These are phyloP conservation scores for Calvatia gigantea DNA, from an alignment of 768 basidiomycete genomes.

Conservation along the genomic window DNA sequence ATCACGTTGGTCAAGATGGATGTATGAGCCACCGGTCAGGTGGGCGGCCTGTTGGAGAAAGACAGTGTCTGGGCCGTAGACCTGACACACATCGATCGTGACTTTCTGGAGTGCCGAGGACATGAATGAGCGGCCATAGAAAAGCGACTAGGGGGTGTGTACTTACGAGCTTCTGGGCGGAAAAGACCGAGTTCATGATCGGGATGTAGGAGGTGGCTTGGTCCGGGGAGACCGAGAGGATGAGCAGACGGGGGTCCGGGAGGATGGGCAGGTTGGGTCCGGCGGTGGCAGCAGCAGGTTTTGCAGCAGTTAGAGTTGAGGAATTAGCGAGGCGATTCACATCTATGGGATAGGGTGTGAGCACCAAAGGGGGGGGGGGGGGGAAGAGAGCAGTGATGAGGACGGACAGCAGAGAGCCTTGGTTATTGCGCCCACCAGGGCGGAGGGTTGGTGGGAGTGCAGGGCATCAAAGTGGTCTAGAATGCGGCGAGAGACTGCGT, in stretches of 20 bases:
- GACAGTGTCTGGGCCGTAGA: constrained; percentile 85
- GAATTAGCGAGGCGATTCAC: constrained; percentile 33
- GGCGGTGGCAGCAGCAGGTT: constrained; percentile 25
- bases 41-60: constrained; percentile 98
- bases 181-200: constrained; percentile 99
- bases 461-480: constrained; percentile 57
- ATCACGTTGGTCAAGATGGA: constrained; percentile 74
- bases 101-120: constrained; percentile 79
- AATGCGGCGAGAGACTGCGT: constrained; percentile 59
- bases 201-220: constrained; percentile 90
- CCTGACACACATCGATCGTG: constrained; percentile 93
- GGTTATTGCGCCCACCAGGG: constrained; percentile 84
- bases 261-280: constrained; percentile 26
- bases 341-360: constrained; percentile 27
- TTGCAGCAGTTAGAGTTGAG: constrained; percentile 22
- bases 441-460: constrained; percentile 46
- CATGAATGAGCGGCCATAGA: constrained; percentile 9
- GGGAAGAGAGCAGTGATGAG: constrained; percentile 14
- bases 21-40: constrained; percentile 92
- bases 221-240: constrained; percentile 92
- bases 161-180: constrained; percentile 92
- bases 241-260: constrained; percentile 41
- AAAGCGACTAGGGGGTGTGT: constrained; percentile 7
- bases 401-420: constrained; percentile 87
- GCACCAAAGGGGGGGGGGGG: neutral